Base-by-base conservation (phyloP, 2,329 filamentous ascomycete genomes). In the Stagonosporopsis cucurbitacearum region DNA sequence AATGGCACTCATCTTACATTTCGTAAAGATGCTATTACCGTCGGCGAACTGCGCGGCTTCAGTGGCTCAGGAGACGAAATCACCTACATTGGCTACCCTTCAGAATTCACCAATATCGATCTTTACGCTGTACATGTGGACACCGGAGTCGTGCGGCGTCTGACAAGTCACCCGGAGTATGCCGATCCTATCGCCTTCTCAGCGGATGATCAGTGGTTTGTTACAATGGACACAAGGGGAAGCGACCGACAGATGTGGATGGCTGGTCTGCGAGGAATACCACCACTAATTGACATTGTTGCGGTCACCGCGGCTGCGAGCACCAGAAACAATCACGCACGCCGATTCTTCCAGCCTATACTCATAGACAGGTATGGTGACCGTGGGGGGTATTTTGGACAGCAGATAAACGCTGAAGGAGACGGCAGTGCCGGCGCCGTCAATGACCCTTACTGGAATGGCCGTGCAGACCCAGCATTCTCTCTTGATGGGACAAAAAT, bases 391-490 rank as follows among this genome's bases (percentile, higher is more conserved):
- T 82, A 82, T 59, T 79, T 72, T 51, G 80, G 80, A 3, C 79
- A 81, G 59, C 66, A 70, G 43, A 33, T 54, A 51, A 82, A 82
- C 41, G 72, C 62, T 0, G 77, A 55, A 58, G 59, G 62, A 5
- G 47, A 64, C 26, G 55, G 50, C 7, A 47, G 50, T 35, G 28
- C 49, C 4, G 57, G 57, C 11, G 49, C 52, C 1, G 54, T 78
- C n/a, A 77, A 79, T 49, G 79, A 82, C 49, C 76, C 79, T 0
- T 72, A 80, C 23, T 82, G 81, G 81, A 82, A 82, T 59, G 80
- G 70, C 4, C 65, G 69, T 11, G 81, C 80, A 5, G 80, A 82
- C 59, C 81, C 78, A 2, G 68, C 64, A 1, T 79, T 70, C 40
- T 78, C 76, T 2, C 69, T 60, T 1, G 80, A 82, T 57, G 73